A percentile compares a stretch with the other conserved stretches of the same genome.
Conservation (phyloP, 192 early-diverging fungal genomes). For the Helicostylum pulchrum region DNA sequence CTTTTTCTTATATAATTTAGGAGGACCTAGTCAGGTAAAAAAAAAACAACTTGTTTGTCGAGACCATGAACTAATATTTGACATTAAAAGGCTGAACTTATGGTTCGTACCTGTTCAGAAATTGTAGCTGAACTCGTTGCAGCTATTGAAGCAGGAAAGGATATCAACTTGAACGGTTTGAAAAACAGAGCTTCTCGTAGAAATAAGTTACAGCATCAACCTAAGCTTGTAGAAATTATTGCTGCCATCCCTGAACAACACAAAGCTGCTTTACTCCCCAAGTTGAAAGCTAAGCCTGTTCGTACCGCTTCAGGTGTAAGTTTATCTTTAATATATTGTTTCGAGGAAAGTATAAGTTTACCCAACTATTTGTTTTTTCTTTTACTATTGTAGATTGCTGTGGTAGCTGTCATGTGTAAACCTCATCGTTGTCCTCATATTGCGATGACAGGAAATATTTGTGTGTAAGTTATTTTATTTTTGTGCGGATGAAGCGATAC, state of each 20-base stretch:
- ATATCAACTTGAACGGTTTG: conserved; percentile 87
- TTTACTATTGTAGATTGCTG: conserved; percentile 66
- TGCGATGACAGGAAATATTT: conserved; percentile 99
- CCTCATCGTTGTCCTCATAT: conserved; percentile 98
- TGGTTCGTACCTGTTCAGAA: conserved; percentile 82
- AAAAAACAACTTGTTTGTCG: neutral
- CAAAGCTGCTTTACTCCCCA: conserved; percentile 77
- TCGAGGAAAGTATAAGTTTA: neutral
- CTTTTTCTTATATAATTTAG: neutral
- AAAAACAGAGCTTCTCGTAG: conserved; percentile 69
- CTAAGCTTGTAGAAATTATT: conserved; percentile 95
- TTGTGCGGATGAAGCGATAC: neutral
- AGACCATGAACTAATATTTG: neutral
- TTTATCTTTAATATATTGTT: neutral
- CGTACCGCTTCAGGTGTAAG: conserved; percentile 88
- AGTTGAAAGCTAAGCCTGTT: conserved; percentile 92
- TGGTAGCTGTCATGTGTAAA: conserved; percentile 96
- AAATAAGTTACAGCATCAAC: conserved; percentile 81
- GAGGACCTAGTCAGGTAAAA: conserved; percentile 26
- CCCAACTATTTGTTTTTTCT: conserved; percentile 2
- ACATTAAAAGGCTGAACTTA: conserved; percentile 59
- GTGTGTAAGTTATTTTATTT: conserved; percentile 64
- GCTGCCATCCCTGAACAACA: conserved; percentile 96
- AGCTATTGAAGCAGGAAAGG: conserved; percentile 60
- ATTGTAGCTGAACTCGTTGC: conserved; percentile 88